Evolutionary conservation across 768 basidiomycete genomes (phyloP), one percentile per base, ranked within the genome.

Genomic region (Pholiota conissans): DNA sequence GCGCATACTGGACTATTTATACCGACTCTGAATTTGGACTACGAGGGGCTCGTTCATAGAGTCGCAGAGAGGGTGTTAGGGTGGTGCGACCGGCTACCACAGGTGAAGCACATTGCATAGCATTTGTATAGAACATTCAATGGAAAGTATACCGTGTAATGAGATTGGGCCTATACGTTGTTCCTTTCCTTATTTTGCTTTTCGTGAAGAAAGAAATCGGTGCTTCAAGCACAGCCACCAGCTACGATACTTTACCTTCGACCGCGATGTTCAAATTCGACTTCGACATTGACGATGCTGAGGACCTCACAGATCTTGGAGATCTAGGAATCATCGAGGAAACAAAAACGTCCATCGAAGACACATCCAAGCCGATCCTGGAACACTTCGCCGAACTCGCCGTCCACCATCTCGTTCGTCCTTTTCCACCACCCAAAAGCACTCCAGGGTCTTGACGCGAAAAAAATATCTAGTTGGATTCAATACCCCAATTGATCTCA

Each of bases 401-500:
- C 14, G 59, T 79, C 34, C 52, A 64, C 13, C 62, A 70, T 32
- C 71, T 77, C 54, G 76, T 77, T 66, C 70, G 74, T 74, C 50
- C 26, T 42, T 54, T 57, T 66, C 35, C 48, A 42, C 45, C 58
- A 42, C 27, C 61, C 50, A 58, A 56, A 54, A n/a, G n/a, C n/a
- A n/a, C n/a, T 35, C 24, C 18, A 29, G 50, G 47, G 26, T 32
- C 18, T 48, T 56, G 35, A 56, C 45, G 11, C 55, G 11, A 39
- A 50, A 27, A 50, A 26, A 20, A 58, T 28, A 52, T 65, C 61
- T 74, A 95, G 93, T 69, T 95, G 52, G 76, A 81, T 52, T 71
- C 77, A 3, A 77, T 96, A 5, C 94, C 95, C 0, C 74, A 81
- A 1, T 71, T 81, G 10, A 85, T 98, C 61, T 93, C 93, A 0